These are phyloP conservation scores for Apium graveolens DNA, from an alignment of 129 eudicot genomes.

Conservation along the genomic window DNA sequence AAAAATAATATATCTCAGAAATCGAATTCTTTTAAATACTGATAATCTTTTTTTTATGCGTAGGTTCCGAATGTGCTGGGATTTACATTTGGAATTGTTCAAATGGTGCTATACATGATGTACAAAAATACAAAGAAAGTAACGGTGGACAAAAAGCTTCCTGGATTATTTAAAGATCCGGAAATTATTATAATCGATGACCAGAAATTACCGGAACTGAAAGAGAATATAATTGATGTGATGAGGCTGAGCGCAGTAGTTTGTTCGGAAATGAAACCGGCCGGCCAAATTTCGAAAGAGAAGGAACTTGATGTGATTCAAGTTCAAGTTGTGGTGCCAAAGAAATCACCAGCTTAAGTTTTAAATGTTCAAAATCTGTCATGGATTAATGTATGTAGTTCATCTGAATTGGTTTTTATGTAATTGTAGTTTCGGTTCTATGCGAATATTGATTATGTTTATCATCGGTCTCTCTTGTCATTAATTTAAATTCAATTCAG, in stretches of 20 bases:
- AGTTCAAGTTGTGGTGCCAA: conserved; percentile 5
- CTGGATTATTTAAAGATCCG: background rate
- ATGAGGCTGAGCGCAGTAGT: conserved; percentile 26
- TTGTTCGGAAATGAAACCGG: conserved; percentile 22
- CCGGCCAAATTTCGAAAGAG: background rate
- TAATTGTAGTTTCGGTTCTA: background rate
- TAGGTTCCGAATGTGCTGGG: conserved; percentile 73
- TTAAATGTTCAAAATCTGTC: background rate
- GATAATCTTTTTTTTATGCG: too few relatives aligned
- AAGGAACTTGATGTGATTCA: background rate
- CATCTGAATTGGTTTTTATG: background rate
- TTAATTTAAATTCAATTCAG: background rate
- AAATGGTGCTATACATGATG: conserved; percentile 47
- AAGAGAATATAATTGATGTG: conserved; percentile 33
- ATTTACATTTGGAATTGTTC: conserved; percentile 50
- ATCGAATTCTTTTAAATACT: too few relatives aligned
- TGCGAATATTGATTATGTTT: background rate
- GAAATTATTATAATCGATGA: conserved; percentile 9
- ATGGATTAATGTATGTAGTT: background rate
- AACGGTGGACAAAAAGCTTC: background rate
- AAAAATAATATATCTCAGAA: too few relatives aligned
- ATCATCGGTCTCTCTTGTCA: background rate
- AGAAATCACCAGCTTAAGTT: background rate
- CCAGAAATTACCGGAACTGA: conserved; percentile 22
- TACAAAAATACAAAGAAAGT: conserved; percentile 41